Evolutionary conservation across 257 asterid genomes (phyloP), one percentile per base, ranked within the genome.

Genomic region (Haberlea rhodopensis): DNA sequence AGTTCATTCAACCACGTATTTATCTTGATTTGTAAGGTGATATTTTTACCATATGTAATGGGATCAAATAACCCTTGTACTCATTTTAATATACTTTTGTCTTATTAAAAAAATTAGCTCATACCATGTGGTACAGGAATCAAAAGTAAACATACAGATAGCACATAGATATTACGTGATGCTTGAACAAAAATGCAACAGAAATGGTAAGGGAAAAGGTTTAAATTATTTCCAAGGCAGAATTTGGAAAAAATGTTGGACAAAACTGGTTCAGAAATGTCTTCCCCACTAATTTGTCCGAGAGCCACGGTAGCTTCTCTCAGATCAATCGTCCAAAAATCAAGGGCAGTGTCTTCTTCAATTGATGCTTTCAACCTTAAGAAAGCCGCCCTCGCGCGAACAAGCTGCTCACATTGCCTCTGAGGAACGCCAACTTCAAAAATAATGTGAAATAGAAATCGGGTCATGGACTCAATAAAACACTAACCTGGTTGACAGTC

Each of bases 201-300:
- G n/a, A n/a, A n/a, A n/a, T n/a, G n/a, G n/a, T n/a, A n/a, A n/a
- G n/a, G n/a, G n/a, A n/a, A n/a, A n/a, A n/a, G n/a, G n/a, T n/a
- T n/a, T n/a, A n/a, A n/a, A n/a, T n/a, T n/a, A 92, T 80, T 92
- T 92, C 96, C 99, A 5, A 87, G 89, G 82, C 99, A 92, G 75
- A 92, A 92, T 84, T 92, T 92, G 51, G 95, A 88, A 37, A 89
- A 89, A 48, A 91, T 89, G 81, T 80, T 91, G 18, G 98, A 80
- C 74, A 89, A 69, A 53, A 91, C 84, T 79, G 89, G 95, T 78
- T 89, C 96, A 0, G 99, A 89, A 8, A 92, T 84, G 69, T 89
- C 99, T 63, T 92, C 90, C 18, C 98, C 98, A 19, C 86, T 85
- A 54, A 91, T 87, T 64, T 89, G 96, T 3, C 92, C 96, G 26